A percentile compares a stretch with the other conserved stretches of the same genome.
phyloP scores from a whole-genome alignment of 2,329 filamentous ascomycete genomes.

The Talaromyces sp. region DNA sequence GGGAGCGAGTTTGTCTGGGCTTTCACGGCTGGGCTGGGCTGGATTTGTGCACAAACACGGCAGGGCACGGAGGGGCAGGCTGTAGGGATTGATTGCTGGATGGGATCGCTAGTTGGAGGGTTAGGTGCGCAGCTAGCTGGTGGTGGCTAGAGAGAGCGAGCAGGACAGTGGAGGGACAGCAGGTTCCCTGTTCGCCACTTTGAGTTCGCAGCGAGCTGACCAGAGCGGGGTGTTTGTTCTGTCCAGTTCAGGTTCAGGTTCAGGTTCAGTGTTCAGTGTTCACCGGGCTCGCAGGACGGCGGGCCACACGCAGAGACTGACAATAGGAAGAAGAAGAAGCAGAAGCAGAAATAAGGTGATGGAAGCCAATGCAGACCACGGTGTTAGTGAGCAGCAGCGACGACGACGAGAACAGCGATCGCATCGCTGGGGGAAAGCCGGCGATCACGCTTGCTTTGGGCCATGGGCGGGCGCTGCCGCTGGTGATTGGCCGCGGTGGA shows the following conservation, averaged over 20 bases:
- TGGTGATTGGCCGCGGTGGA: slow-evolving; percentile 3
- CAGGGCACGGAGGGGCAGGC: not conserved
- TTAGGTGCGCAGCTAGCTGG: not conserved
- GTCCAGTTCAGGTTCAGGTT: no score
- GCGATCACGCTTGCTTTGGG: not conserved
- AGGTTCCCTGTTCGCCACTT: not conserved
- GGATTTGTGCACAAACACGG: not conserved
- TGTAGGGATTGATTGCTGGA: not conserved
- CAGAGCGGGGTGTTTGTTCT: no score
- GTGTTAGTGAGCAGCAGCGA: no score
- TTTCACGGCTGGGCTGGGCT: not conserved
- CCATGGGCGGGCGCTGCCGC: slow-evolving; percentile 1
- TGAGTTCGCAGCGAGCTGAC: not conserved
- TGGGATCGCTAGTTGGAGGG: no score
- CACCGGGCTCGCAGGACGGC: no score
- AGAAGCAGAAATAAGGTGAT: no score
- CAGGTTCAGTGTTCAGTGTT: no score
- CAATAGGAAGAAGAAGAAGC: no score
- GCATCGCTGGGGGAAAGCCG: not conserved
- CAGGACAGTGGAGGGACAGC: no score
- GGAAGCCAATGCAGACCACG: no score
- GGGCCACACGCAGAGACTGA: no score
- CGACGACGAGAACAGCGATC: not conserved
- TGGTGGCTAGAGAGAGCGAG: not conserved
- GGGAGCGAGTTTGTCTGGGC: slow-evolving; percentile 1